Evolutionary conservation across 1,284 basidiomycete genomes (phyloP).

Genomic region (Trichosporon coremiiforme): DNA sequence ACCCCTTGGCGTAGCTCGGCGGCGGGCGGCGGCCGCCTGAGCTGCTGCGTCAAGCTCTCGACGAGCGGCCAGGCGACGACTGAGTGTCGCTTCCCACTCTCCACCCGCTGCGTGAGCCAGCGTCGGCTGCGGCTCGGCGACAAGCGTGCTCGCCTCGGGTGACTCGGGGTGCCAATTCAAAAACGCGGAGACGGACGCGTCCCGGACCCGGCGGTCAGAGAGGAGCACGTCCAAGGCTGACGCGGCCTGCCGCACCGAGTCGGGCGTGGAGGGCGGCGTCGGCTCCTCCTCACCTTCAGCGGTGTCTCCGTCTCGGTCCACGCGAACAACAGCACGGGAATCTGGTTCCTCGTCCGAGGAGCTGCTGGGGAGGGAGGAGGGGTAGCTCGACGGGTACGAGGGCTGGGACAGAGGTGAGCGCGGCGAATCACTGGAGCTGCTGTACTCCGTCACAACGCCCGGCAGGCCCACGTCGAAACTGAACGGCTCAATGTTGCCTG

Average conservation of each 20-base stretch:
- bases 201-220: constrained; percentile 13
- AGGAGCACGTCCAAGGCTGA: constrained; percentile 25
- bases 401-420: not conserved
- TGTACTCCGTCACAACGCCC: not conserved
- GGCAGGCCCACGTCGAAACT: constrained; percentile 15
- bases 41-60: constrained; percentile 34
- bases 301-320: not conserved
- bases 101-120: constrained; percentile 41
- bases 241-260: constrained; percentile 9
- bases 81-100: constrained; percentile 52
- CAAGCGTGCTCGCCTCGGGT: constrained; percentile 28
- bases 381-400: not conserved
- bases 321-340: too few species aligned
- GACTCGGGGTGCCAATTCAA: constrained; percentile 38
- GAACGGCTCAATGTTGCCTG: constrained; percentile 13
- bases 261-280: not conserved
- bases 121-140: constrained; percentile 42
- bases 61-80: constrained; percentile 44
- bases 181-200: constrained; percentile 33
- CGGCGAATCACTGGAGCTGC: not conserved
- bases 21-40: constrained; percentile 21
- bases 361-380: not conserved
- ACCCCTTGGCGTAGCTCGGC: constrained; percentile 11
- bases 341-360: not conserved
- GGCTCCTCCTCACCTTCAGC: not conserved